Conservation (phyloP, 495 filamentous ascomycete species). For the Penicillium cataractarum region DNA sequence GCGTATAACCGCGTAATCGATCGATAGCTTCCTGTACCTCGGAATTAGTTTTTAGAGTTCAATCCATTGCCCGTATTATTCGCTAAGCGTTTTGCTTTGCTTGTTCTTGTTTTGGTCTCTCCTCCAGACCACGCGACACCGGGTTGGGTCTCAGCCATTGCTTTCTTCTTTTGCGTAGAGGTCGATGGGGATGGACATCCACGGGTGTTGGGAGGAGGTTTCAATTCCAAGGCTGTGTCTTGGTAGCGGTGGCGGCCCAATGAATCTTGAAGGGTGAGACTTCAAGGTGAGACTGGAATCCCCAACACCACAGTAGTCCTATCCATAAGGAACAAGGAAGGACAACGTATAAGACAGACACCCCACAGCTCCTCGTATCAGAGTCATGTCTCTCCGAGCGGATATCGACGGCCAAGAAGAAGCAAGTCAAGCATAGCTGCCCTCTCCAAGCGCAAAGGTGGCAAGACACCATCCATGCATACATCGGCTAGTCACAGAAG, state of each 20-base stretch:
- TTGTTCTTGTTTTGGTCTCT: background rate
- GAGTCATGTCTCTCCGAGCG: background rate
- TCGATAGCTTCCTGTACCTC: conserved; percentile 69
- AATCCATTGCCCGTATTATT: background rate
- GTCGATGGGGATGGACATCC: conserved; percentile 24
- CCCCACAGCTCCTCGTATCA: background rate
- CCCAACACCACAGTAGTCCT: background rate
- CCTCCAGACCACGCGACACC: conserved; percentile 13
- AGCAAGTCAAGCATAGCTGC: background rate
- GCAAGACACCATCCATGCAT: background rate
- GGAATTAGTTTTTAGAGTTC: conserved; percentile 3
- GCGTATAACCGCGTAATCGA: conserved; percentile 69
- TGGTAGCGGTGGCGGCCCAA: background rate
- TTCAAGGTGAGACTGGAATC: conserved; percentile 5
- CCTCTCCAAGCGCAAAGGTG: background rate
- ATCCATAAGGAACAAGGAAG: background rate
- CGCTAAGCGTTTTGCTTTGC: background rate
- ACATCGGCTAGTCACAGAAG: conserved; percentile 6
- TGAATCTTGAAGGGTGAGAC: conserved; percentile 1
- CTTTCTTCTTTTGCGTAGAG: background rate
- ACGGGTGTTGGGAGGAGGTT: conserved; percentile 3
- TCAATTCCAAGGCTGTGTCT: background rate
- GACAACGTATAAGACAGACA: background rate
- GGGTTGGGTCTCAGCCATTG: conserved; percentile 16
- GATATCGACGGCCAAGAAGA: background rate